Evolutionary conservation across 345 rosid genomes (phyloP).

Genomic region (Cardamine occulta): DNA sequence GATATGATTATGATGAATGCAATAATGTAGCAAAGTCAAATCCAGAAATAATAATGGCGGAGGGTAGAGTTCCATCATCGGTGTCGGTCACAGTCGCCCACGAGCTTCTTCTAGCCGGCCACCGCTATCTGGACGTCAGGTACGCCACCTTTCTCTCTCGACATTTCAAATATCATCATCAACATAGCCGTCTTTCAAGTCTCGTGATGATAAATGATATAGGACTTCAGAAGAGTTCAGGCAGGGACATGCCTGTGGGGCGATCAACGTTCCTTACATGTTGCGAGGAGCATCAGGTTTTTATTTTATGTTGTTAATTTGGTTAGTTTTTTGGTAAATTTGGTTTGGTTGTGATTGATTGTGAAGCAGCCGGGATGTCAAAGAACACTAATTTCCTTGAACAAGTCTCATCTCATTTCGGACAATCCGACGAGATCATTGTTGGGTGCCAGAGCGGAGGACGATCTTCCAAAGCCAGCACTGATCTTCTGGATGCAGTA

Average conservation of each 20-base stretch:
- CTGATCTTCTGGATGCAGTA: conserved; percentile 71
- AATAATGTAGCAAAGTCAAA: not conserved
- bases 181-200: not conserved
- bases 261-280: conserved; percentile 82
- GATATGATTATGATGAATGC: not conserved
- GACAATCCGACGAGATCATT: conserved; percentile 64
- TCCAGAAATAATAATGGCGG: conserved; percentile 33
- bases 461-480: conserved; percentile 72
- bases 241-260: conserved; percentile 77
- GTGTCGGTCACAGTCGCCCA: conserved; percentile 85
- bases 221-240: conserved; percentile 78
- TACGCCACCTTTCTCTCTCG: conserved; percentile 5
- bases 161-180: not conserved
- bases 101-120: conserved; percentile 87
- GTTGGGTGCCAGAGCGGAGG: conserved; percentile 83
- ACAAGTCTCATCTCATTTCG: conserved; percentile 60
- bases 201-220: not conserved
- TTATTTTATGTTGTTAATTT: not conserved
- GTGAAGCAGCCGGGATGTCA: conserved; percentile 65
- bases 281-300: conserved; percentile 70
- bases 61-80: conserved; percentile 61
- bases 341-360: not conserved
- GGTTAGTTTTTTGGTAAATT: no score
- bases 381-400: conserved; percentile 65
- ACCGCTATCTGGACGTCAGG: conserved; percentile 75